Evolutionary conservation across 2,329 filamentous ascomycete genomes (phyloP).

Genomic region (Cyphellophora europaea): DNA sequence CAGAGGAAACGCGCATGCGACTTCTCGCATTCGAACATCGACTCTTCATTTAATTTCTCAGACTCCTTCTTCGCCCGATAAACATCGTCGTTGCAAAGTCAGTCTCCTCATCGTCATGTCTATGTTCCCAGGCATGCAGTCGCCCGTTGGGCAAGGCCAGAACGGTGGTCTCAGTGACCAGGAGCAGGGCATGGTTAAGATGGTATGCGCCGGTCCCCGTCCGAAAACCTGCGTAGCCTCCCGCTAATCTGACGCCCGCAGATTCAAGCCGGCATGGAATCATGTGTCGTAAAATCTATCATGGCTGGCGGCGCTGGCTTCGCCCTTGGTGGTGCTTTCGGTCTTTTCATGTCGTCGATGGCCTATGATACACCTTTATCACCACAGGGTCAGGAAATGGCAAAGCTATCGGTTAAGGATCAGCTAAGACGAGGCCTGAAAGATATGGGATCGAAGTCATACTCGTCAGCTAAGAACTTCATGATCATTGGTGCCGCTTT

Average conservation of each 20-base stretch:
- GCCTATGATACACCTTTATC: constrained; percentile 90
- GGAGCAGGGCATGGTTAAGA: constrained; percentile 38
- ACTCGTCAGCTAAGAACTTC: constrained; percentile 84
- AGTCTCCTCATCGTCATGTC: no score
- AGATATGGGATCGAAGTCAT: constrained; percentile 84
- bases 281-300: constrained; percentile 77
- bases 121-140: background rate
- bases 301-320: constrained; percentile 92
- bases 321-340: constrained; percentile 85
- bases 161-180: constrained; percentile 34
- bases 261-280: constrained; percentile 84
- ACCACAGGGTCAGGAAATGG: constrained; percentile 43
- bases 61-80: no score
- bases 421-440: constrained; percentile 81
- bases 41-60: no score
- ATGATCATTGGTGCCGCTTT: constrained; percentile 87
- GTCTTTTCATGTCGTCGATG: constrained; percentile 95
- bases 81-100: no score
- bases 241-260: constrained; percentile 25
- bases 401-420: constrained; percentile 66
- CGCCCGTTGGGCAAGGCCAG: constrained; percentile 2
- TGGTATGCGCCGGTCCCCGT: no score
- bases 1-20: no score
- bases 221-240: background rate
- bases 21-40: no score